phyloP scores from a whole-genome alignment of 1,139 yeast species.

The Arxiozyma slooffiae region DNA sequence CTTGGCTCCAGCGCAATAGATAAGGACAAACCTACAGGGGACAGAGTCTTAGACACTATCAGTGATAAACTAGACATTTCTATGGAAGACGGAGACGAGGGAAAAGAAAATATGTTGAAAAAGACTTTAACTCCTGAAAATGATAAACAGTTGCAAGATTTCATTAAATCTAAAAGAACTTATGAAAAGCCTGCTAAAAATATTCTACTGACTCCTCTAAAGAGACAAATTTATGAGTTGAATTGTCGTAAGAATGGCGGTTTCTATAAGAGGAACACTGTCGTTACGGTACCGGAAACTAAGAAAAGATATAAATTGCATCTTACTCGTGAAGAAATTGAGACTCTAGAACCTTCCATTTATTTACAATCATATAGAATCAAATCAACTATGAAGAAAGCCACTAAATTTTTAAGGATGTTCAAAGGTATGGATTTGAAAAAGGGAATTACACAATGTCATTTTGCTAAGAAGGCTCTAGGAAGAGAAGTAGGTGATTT shows the following conservation, averaged over 20 bases:
- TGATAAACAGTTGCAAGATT: slow-evolving; percentile 37
- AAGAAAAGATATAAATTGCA: slow-evolving; percentile 47
- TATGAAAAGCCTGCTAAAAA: slow-evolving; percentile 34
- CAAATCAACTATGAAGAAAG: slow-evolving; percentile 80
- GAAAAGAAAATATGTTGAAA: neutral
- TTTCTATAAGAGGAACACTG: slow-evolving; percentile 59
- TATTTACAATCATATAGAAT: slow-evolving; percentile 69
- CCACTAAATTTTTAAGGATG: slow-evolving; percentile 69
- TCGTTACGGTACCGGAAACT: slow-evolving; percentile 38
- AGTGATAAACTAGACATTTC: neutral
- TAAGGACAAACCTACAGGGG: neutral
- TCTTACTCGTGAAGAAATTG: slow-evolving; percentile 57
- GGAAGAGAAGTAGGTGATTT: slow-evolving; percentile 71
- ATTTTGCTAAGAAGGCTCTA: slow-evolving; percentile 73
- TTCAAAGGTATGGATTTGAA: slow-evolving; percentile 57
- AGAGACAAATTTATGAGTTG: slow-evolving; percentile 50
- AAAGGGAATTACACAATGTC: slow-evolving; percentile 85
- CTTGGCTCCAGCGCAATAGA: neutral
- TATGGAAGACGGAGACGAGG: slow-evolving; percentile 1
- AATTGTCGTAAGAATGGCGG: slow-evolving; percentile 54
- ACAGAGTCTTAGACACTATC: neutral
- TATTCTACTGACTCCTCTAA: slow-evolving; percentile 58
- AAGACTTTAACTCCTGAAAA: slow-evolving; percentile 27
- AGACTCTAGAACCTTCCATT: slow-evolving; percentile 74
- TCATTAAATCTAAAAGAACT: slow-evolving; percentile 33